Evolutionary conservation across 75 land plant species (phyloP), one percentile per base, ranked within the genome.

Genomic region (Pinus tabuliformis): DNA sequence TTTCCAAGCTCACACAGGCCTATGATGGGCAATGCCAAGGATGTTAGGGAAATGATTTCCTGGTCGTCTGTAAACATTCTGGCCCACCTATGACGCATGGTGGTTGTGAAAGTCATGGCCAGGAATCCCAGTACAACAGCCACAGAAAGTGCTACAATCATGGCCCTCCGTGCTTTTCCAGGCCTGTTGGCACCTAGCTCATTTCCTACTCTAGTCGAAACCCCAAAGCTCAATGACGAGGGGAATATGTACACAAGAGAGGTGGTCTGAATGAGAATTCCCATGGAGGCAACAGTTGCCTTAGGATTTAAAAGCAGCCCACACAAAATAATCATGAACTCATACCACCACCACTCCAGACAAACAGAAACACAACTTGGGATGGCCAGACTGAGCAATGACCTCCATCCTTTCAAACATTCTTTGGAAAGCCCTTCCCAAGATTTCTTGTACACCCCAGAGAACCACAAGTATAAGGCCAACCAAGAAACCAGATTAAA

Each of bases 301-400:
- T 82, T 84, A 24, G 93, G 89, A 80, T 91, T 64, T 17, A 63
- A 77, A 5, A 91, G 73, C 17, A 91, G 66, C 2, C 93, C 92
- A 56, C 89, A 87, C 56, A 91, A 62, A 7, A 91, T 76, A 70
- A 91, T 89, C 93, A 91, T 89, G 75, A 91, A 77, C 81, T 91
- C 93, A 56, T 91, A 91, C 91, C 93, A 91, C 93, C 93, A 91
- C 93, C 93, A 91, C 64, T 91, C 93, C 62, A 91, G 61, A 60
- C 93, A 91, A 5, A 91, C 93, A 42, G 93, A 91, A 0, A 89
- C 77, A 73, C 91, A 89, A 77, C 91, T 91, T 28, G 93, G 93
- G 13, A 81, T 83, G 33, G 93, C 87, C 36, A 91, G 80, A 37
- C 58, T 22, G 5, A 91, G 82, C 22, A 91, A 85, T 54, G 63